phyloP scores from a whole-genome alignment of 768 basidiomycete species.

The Suillus lakei region DNA sequence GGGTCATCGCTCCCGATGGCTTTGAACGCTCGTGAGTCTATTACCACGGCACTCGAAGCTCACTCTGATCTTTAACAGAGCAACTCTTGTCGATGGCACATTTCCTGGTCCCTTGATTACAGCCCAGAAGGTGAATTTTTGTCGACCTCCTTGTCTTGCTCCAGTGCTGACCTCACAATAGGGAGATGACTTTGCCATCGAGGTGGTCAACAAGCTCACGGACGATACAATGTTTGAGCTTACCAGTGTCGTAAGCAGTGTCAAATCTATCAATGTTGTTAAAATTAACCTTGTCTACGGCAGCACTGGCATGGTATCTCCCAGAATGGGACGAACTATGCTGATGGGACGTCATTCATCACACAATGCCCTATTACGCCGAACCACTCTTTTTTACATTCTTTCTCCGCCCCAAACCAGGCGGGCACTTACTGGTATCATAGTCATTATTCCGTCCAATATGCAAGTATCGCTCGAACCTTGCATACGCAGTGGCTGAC shows the following conservation, averaged over 20 bases:
- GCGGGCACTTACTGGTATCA: conserved; percentile 42
- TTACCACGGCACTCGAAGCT: not conserved
- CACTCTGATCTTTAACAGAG: conserved; percentile 24
- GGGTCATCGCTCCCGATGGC: conserved; percentile 52
- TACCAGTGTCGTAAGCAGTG: conserved; percentile 52
- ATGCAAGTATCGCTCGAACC: conserved; percentile 20
- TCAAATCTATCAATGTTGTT: not conserved
- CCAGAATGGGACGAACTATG: conserved; percentile 46
- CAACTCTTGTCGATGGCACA: conserved; percentile 46
- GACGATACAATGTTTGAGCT: conserved; percentile 51
- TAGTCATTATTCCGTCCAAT: conserved; percentile 42
- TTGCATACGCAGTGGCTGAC: not conserved
- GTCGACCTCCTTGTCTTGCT: not conserved
- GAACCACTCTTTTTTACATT: conserved; percentile 24
- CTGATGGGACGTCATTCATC: conserved; percentile 47
- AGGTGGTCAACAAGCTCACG: conserved; percentile 52
- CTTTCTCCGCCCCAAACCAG: conserved; percentile 25
- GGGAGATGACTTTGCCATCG: conserved; percentile 45
- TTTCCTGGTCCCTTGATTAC: conserved; percentile 51
- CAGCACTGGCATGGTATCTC: conserved; percentile 63
- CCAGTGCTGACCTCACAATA: conserved; percentile 20
- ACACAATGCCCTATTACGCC: conserved; percentile 36
- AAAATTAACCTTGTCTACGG: not conserved
- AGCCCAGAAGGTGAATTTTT: conserved; percentile 37
- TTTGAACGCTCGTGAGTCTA: conserved; percentile 41